Conservation (phyloP, 176 grass and related monocot genomes). For the Microstegium vimineum region DNA sequence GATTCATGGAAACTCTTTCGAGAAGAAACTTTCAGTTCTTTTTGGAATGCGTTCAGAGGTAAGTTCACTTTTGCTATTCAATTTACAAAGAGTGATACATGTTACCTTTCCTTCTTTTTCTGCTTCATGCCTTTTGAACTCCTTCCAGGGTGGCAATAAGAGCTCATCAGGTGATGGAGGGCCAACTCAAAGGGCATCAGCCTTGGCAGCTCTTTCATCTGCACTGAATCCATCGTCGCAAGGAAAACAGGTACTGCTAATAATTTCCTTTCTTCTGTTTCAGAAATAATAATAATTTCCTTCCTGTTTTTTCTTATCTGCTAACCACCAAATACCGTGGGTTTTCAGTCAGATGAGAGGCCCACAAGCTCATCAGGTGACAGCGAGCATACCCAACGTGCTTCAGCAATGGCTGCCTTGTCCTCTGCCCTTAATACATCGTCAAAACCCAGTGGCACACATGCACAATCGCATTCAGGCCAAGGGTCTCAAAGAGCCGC, state of each 20-base stretch:
- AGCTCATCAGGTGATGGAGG: constrained; percentile 62
- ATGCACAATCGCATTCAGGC: constrained; percentile 40
- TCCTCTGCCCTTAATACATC: constrained; percentile 68
- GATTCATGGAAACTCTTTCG: constrained; percentile 87
- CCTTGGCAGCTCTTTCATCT: constrained; percentile 84
- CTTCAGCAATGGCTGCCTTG: constrained; percentile 83
- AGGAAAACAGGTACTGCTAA: constrained; percentile 38
- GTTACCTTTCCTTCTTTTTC: background rate
- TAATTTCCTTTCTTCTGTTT: background rate
- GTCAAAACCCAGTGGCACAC: constrained; percentile 51
- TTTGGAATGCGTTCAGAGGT: constrained; percentile 76
- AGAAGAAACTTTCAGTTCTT: constrained; percentile 87
- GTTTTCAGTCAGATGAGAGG: constrained; percentile 38
- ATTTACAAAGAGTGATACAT: background rate
- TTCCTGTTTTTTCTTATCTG: background rate
- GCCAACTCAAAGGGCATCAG: constrained; percentile 92
- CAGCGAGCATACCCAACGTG: constrained; percentile 71
- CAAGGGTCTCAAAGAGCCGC: constrained; percentile 95
- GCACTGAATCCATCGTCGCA: constrained; percentile 78
- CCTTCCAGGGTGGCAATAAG: constrained; percentile 47
- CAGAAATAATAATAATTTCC: background rate
- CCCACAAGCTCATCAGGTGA: constrained; percentile 49
- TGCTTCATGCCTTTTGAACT: constrained; percentile 1
- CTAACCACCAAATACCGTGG: background rate
- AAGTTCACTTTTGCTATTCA: constrained; percentile 14